Evolutionary conservation across 306 rosid genomes (phyloP).

Genomic region (Mucuna pruriens): DNA sequence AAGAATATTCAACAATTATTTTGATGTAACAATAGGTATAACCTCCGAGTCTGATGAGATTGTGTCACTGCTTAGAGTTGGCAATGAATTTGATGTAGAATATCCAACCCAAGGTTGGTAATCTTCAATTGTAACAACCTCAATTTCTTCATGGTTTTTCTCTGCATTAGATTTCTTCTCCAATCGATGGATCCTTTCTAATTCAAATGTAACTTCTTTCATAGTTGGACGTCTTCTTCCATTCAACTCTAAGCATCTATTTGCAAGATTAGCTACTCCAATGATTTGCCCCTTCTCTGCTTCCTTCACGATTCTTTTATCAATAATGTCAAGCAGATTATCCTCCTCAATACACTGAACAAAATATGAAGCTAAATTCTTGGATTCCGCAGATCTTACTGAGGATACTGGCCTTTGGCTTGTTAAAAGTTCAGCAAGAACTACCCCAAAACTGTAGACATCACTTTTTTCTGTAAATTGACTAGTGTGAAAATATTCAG

Average conservation of each 20-base stretch:
- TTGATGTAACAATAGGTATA: background rate
- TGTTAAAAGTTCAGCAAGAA: slow-evolving; percentile 34
- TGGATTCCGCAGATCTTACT: background rate
- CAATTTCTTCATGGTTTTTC: slow-evolving; percentile 26
- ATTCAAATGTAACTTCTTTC: slow-evolving; percentile 48
- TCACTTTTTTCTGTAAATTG: slow-evolving; percentile 42
- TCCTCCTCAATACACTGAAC: background rate
- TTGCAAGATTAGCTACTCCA: slow-evolving; percentile 40
- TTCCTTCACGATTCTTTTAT: slow-evolving; percentile 29
- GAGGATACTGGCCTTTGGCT: slow-evolving; percentile 31
- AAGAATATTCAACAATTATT: background rate
- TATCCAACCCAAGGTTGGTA: background rate
- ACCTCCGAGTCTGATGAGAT: background rate
- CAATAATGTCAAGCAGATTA: slow-evolving; percentile 38
- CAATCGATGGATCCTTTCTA: slow-evolving; percentile 40
- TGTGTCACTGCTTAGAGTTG: background rate
- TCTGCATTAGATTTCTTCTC: background rate
- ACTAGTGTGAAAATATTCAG: slow-evolving; percentile 40
- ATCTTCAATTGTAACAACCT: background rate
- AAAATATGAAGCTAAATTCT: slow-evolving; percentile 42
- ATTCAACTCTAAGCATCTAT: slow-evolving; percentile 41
- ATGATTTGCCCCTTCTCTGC: slow-evolving; percentile 24
- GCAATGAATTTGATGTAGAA: background rate
- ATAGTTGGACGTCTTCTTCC: slow-evolving; percentile 49
- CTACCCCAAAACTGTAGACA: slow-evolving; percentile 42